These are phyloP conservation scores for Tetraselmis chui DNA, from an alignment of 139 green algal species.

Conservation along the genomic window DNA sequence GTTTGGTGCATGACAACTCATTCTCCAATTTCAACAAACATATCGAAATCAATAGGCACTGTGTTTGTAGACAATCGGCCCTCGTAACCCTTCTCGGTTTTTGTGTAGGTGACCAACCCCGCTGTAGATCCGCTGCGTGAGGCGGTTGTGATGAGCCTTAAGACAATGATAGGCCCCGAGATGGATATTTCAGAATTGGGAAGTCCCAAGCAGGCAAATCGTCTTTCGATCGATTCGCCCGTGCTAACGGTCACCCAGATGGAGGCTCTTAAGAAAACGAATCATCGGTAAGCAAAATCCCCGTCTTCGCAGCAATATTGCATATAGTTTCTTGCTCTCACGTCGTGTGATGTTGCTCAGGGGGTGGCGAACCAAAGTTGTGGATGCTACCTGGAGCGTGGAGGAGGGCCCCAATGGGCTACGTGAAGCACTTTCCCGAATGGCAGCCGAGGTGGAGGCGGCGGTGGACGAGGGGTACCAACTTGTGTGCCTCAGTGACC, in stretches of 20 bases:
- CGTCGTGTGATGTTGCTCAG: too few relatives aligned
- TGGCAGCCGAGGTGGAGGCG: conserved; percentile 60
- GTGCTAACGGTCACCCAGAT: conserved; percentile 76
- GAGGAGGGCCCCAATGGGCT: conserved; percentile 64
- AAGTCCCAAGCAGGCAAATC: conserved; percentile 46
- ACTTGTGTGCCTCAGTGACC: conserved; percentile 75
- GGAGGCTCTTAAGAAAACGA: conserved; percentile 71
- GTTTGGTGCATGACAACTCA: too few relatives aligned
- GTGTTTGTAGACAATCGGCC: too few relatives aligned
- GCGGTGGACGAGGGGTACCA: conserved; percentile 71
- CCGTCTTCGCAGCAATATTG: too few relatives aligned
- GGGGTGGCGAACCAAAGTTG: conserved; percentile 7
- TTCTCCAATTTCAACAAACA: too few relatives aligned
- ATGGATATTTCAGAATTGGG: conserved; percentile 61
- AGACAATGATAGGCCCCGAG: conserved; percentile 90
- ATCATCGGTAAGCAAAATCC: conserved; percentile 10
- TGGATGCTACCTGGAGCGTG: conserved; percentile 82
- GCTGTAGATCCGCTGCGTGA: conserved; percentile 94
- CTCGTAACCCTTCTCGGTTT: not conserved
- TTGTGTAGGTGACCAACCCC: conserved; percentile 86
- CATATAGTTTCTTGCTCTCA: too few relatives aligned
- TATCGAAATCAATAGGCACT: too few relatives aligned
- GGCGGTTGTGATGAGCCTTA: conserved; percentile 82
- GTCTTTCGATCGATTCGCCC: conserved; percentile 74
- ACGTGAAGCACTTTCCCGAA: conserved; percentile 54